Evolutionary conservation across 2,329 filamentous ascomycete genomes (phyloP).

Genomic region (Truncatella angustata): DNA sequence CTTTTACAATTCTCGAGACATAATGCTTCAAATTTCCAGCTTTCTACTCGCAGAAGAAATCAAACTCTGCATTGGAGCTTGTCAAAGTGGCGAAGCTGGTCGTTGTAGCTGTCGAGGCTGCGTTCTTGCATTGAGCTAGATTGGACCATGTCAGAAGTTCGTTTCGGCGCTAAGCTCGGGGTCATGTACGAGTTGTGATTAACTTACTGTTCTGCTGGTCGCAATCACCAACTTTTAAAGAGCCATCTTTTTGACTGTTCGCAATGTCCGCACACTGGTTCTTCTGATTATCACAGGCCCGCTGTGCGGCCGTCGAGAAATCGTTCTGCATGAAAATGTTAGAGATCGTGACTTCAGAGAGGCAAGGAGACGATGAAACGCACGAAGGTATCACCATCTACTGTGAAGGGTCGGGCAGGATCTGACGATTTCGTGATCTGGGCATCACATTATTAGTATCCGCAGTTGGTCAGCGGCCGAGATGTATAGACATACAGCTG

Average conservation of each 20-base stretch:
- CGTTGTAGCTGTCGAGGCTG: constrained; percentile 27
- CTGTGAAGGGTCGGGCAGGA: constrained; percentile 38
- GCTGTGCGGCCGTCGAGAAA: constrained; percentile 39
- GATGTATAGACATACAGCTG: constrained; percentile 28
- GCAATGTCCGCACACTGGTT: constrained; percentile 43
- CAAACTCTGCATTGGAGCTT: constrained; percentile 40
- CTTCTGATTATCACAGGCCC: constrained; percentile 48
- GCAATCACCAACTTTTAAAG: constrained; percentile 41
- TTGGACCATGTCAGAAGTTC: neutral
- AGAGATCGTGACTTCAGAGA: neutral
- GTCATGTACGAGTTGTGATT: too few species aligned
- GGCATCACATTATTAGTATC: neutral
- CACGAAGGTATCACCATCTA: constrained; percentile 45
- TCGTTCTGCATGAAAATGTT: constrained; percentile 30
- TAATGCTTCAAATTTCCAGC: too few species aligned
- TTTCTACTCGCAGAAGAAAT: constrained; percentile 43
- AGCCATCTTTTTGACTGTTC: constrained; percentile 31
- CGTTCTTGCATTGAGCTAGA: constrained; percentile 38
- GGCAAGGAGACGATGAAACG: neutral
- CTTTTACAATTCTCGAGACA: too few species aligned
- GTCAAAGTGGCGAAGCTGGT: constrained; percentile 32
- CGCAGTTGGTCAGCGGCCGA: neutral
- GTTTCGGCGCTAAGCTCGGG: too few species aligned
- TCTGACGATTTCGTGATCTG: constrained; percentile 41
- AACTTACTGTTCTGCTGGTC: constrained; percentile 44